These are phyloP conservation scores for Chaetomium sp. DNA, from an alignment of 2,329 filamentous ascomycete genomes.

Conservation along the genomic window DNA sequence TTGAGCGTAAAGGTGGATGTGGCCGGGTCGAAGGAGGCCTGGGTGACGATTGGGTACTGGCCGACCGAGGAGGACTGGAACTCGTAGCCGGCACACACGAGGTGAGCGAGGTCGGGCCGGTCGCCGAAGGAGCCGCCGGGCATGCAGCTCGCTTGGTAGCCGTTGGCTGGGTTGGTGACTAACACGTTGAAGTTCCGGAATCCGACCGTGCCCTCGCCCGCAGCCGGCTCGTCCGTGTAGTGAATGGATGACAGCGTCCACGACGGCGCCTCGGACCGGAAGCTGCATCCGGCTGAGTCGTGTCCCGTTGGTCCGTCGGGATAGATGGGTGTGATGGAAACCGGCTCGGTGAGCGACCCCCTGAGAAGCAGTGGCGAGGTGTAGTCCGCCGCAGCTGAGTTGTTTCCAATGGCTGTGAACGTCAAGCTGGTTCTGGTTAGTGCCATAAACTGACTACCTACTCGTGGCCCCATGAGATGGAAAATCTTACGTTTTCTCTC, in stretches of 20 bases:
- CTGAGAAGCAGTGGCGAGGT: conserved; percentile 31
- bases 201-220: conserved; percentile 14
- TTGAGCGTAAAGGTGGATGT: conserved; percentile 30
- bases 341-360: conserved; percentile 32
- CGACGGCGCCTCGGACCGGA: conserved; percentile 25
- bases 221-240: conserved; percentile 31
- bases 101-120: conserved; percentile 15
- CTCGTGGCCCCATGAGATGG: background rate
- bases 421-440: conserved; percentile 19
- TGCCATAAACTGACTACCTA: background rate
- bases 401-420: conserved; percentile 32
- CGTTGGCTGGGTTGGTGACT: conserved; percentile 33
- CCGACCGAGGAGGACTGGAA: conserved; percentile 24
- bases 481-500: conserved; percentile 22
- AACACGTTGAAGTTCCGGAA: conserved; percentile 32
- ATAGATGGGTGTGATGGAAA: conserved; percentile 33
- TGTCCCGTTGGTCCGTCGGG: conserved; percentile 33
- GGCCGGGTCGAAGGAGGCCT: conserved; percentile 30
- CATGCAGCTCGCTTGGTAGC: conserved; percentile 34
- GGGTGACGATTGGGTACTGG: conserved; percentile 29
- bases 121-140: conserved; percentile 23
- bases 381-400: conserved; percentile 19
- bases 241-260: conserved; percentile 33
- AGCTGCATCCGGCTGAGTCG: conserved; percentile 29
- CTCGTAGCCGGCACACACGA: conserved; percentile 25